A percentile compares a stretch with the other conserved stretches of the same genome.
Evolutionary conservation across 768 basidiomycete species (phyloP).

Genomic region (Chalciporus piperatus): DNA sequence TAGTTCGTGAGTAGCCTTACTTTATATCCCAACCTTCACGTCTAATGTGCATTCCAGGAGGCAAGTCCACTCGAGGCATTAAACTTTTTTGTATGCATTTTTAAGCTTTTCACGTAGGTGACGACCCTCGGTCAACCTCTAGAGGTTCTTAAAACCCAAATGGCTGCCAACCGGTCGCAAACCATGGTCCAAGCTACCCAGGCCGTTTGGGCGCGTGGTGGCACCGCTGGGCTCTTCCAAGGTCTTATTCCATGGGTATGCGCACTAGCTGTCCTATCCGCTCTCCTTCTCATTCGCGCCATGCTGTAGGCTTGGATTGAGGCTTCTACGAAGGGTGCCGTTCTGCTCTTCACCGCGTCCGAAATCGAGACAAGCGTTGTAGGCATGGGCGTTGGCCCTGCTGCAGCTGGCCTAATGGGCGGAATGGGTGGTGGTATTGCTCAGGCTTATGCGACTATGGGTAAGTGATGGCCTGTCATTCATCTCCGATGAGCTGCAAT

Average conservation of each 20-base stretch:
- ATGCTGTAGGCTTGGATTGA: constrained; percentile 91
- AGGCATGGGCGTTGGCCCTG: constrained; percentile 71
- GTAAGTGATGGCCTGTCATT: constrained; percentile 45
- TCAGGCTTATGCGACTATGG: constrained; percentile 99
- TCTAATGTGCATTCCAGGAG: constrained; percentile 51
- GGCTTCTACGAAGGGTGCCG: constrained; percentile 96
- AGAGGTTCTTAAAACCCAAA: constrained; percentile 98
- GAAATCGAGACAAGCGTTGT: constrained; percentile 80
- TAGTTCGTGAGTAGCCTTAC: constrained; percentile 45
- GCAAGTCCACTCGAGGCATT: constrained; percentile 43
- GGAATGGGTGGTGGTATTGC: constrained; percentile 98
- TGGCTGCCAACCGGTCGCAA: constrained; percentile 96
- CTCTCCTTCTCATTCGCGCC: neutral
- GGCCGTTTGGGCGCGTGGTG: constrained; percentile 90
- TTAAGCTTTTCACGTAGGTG: constrained; percentile 52
- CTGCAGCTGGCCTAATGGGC: constrained; percentile 83
- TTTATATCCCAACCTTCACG: neutral
- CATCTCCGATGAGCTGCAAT: constrained; percentile 8
- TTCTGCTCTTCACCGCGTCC: constrained; percentile 92
- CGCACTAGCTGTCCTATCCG: constrained; percentile 4
- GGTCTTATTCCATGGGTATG: constrained; percentile 98
- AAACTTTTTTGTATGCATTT: neutral
- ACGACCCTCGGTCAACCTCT: constrained; percentile 97
- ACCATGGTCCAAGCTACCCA: constrained; percentile 83
- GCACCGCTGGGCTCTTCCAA: constrained; percentile 89